phyloP scores from a whole-genome alignment of 345 rosid genomes.

The Gynandropsis gynandra region DNA sequence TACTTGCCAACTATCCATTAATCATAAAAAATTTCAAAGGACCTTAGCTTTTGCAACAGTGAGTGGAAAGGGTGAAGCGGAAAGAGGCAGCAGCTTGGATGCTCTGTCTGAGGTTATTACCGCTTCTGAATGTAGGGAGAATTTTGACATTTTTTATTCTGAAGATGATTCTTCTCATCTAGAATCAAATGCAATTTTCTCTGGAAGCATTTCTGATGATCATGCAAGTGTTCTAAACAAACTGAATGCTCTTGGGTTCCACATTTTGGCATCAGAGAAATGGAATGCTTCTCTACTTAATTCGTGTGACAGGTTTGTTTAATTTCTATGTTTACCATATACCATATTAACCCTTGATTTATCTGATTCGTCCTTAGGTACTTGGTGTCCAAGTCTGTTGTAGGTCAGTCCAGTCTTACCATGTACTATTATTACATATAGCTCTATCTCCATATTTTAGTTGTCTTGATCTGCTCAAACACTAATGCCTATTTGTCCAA shows the following conservation, averaged over 20 bases:
- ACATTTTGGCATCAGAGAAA: conserved; percentile 54
- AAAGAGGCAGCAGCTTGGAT: conserved; percentile 18
- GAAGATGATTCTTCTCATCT: conserved; percentile 22
- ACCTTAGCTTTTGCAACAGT: conserved; percentile 24
- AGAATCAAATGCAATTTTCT: conserved; percentile 20
- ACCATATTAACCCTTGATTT: no score
- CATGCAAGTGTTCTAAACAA: conserved; percentile 36
- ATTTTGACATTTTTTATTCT: conserved; percentile 19
- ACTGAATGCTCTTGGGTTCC: conserved; percentile 48
- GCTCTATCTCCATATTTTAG: conserved; percentile 1
- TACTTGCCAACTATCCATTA: background rate
- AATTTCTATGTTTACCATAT: no score
- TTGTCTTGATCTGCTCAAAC: no score
- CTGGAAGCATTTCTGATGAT: conserved; percentile 23
- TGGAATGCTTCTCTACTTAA: conserved; percentile 56
- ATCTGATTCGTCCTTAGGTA: background rate
- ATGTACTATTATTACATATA: background rate
- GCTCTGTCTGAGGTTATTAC: conserved; percentile 25
- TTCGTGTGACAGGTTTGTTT: conserved; percentile 44
- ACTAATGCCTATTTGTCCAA: no score
- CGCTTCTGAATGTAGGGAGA: conserved; percentile 21
- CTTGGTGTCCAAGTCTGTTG: background rate
- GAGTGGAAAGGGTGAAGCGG: conserved; percentile 25
- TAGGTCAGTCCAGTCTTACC: no score
- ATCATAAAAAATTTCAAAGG: conserved; percentile 23